These are phyloP conservation scores for Boletus insuetus DNA, from an alignment of 768 basidiomycete genomes.

Conservation along the genomic window DNA sequence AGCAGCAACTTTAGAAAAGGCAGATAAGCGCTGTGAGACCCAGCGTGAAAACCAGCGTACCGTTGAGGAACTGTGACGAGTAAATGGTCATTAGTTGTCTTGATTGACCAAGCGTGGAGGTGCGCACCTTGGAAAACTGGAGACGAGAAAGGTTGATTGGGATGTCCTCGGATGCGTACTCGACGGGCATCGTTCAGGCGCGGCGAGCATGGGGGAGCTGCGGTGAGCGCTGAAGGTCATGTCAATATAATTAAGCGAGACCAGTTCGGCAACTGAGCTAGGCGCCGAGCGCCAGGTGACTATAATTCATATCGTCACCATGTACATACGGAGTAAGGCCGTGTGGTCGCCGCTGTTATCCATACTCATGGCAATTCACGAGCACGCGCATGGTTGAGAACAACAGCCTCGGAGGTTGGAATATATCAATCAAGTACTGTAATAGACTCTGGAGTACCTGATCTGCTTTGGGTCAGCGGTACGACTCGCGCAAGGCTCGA, in stretches of 20 bases:
- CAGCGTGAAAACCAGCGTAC: not conserved
- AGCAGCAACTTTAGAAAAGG: conserved; percentile 14
- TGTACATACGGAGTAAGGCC: no score
- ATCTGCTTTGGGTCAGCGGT: no score
- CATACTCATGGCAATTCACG: no score
- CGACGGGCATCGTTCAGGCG: conserved; percentile 5
- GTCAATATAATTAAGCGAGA: no score
- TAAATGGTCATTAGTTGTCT: not conserved
- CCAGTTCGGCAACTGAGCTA: not conserved
- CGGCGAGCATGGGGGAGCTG: not conserved
- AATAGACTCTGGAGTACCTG: no score
- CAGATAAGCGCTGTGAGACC: not conserved
- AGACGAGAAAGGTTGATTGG: conserved; percentile 13
- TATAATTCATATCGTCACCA: no score
- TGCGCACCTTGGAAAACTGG: conserved; percentile 23
- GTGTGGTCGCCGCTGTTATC: no score
- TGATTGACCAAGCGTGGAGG: not conserved
- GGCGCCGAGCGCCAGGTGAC: no score
- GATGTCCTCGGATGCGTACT: not conserved
- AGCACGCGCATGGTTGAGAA: no score
- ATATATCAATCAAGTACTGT: no score
- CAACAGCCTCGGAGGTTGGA: no score
- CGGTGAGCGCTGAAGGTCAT: not conserved
- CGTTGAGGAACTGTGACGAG: conserved; percentile 16
- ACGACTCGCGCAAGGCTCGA: no score